Evolutionary conservation across 1,284 basidiomycete genomes (phyloP), one percentile per base, ranked within the genome.

Genomic region (Malassezia restricta): DNA sequence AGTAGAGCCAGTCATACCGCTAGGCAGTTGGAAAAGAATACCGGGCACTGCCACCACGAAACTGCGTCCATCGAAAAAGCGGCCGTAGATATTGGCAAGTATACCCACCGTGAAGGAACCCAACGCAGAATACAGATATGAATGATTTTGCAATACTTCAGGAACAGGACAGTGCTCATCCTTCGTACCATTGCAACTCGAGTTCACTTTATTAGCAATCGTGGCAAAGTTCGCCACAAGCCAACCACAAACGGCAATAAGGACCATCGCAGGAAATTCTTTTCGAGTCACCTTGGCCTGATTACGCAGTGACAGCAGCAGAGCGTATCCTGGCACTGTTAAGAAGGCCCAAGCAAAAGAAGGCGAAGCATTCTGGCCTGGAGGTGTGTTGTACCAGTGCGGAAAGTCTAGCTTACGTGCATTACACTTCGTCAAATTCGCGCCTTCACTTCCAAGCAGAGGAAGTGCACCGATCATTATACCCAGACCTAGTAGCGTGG

Each of bases 1-100:
- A 15, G 24, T 17, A 11, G 32, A 20, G n/a, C 51, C 40, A 14
- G 49, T 33, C 29, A 90, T 78, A 49, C 87, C 88, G 9, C 84
- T 85, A 0, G 87, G 88, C 0, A 91, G 79, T 75, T 91, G 87
- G 75, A 89, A 86, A 14, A 90, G 77, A 51, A 90, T 86, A 43
- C 86, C 85, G 17, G 71, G 51, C 7, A 65, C 61, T 7, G 62
- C 71, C 7, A 86, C 79, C 17, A 85, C 82, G 63, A 86, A 88
- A 2, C 83, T 81, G 49, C 85, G 84, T 1, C 85, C 84, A 31
- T 79, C 77, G 70, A 85, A 84, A 74, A 89, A 79, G 39, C 85
- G 81, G 8, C 85, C 86, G 59, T 87, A 91, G 11, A 89, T 43
- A 71, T 90, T 90, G 30, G 87, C 81, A 39, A 88, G 76, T 47